These are phyloP conservation scores for Novymonas esmeraldas DNA, from an alignment of 208 protist genomes.

Conservation along the genomic window DNA sequence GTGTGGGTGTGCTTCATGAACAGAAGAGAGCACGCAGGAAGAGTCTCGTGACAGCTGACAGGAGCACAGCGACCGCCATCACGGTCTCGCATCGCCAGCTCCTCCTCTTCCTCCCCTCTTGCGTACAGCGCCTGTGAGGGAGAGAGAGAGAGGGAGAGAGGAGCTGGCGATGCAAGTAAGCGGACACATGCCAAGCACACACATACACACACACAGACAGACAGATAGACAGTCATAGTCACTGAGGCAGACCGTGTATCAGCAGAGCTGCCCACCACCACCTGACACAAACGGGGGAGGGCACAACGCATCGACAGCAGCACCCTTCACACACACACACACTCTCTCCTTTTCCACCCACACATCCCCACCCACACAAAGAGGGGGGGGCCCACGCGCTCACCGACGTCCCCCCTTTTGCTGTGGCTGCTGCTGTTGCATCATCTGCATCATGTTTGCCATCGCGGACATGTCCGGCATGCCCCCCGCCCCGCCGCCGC, in stretches of 20 bases:
- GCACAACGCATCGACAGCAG: too few species aligned
- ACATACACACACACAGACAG: neutral
- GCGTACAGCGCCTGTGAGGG: too few species aligned
- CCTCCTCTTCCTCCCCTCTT: too few species aligned
- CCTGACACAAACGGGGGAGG: neutral
- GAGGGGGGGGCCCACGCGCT: neutral
- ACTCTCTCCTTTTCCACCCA: too few species aligned
- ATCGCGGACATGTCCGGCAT: constrained; percentile 61
- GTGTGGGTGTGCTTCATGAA: too few species aligned
- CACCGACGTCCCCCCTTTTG: constrained; percentile 21
- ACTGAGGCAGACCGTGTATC: neutral
- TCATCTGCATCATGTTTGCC: constrained; percentile 64
- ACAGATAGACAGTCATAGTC: neutral
- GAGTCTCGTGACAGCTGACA: too few species aligned
- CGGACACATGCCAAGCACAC: neutral
- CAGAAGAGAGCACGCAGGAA: too few species aligned
- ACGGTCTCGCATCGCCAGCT: too few species aligned
- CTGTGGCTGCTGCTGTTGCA: constrained; percentile 34
- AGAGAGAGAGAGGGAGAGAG: too few species aligned
- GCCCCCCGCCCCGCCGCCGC: constrained; percentile 10
- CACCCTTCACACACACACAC: neutral
- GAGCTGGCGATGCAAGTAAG: neutral
- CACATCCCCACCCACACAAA: neutral
- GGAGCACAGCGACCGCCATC: too few species aligned
- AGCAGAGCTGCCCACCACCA: neutral